phyloP scores from a whole-genome alignment of 2,329 filamentous ascomycete genomes.

The Penicillium sp. region DNA sequence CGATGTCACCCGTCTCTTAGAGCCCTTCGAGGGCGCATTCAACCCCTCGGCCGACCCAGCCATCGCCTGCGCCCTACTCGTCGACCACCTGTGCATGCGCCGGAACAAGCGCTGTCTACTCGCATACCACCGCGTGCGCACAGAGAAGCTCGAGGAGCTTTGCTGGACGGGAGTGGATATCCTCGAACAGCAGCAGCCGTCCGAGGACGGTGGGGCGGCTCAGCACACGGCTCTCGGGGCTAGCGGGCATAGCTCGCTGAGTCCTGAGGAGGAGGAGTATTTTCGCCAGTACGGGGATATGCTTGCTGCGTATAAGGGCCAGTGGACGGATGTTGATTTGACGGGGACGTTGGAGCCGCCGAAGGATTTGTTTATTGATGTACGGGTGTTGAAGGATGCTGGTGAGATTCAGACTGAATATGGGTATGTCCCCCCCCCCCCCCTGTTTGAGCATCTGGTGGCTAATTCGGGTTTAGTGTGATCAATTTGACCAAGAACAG shows the following conservation, averaged over 20 bases:
- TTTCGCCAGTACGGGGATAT: conserved; percentile 88
- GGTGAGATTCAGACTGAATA: conserved; percentile 99
- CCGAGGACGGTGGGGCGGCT: conserved; percentile 36
- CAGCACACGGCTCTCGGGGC: conserved; percentile 18
- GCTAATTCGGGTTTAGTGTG: conserved; percentile 55
- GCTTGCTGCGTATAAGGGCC: conserved; percentile 92
- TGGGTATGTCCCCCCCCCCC: conserved; percentile 68
- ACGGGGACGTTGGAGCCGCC: conserved; percentile 92
- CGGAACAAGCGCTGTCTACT: conserved; percentile 94
- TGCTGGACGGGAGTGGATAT: conserved; percentile 90
- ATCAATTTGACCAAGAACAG: conserved; percentile 98
- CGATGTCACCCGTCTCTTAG: conserved; percentile 75
- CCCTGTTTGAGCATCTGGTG: not conserved
- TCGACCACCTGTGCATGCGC: conserved; percentile 92
- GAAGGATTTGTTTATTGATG: conserved; percentile 94
- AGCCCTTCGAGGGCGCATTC: conserved; percentile 81
- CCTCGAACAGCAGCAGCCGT: conserved; percentile 64
- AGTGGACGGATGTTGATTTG: conserved; percentile 96
- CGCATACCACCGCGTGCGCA: conserved; percentile 86
- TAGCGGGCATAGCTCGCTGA: conserved; percentile 68
- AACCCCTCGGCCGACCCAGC: conserved; percentile 80
- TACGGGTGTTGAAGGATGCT: conserved; percentile 91
- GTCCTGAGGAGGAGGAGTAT: conserved; percentile 95
- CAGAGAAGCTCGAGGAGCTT: conserved; percentile 88
- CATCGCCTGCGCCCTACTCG: conserved; percentile 81